Evolutionary conservation across 352 stramenopile species (phyloP), one percentile per base, ranked within the genome.

Genomic region (Phytophthora constricta): DNA sequence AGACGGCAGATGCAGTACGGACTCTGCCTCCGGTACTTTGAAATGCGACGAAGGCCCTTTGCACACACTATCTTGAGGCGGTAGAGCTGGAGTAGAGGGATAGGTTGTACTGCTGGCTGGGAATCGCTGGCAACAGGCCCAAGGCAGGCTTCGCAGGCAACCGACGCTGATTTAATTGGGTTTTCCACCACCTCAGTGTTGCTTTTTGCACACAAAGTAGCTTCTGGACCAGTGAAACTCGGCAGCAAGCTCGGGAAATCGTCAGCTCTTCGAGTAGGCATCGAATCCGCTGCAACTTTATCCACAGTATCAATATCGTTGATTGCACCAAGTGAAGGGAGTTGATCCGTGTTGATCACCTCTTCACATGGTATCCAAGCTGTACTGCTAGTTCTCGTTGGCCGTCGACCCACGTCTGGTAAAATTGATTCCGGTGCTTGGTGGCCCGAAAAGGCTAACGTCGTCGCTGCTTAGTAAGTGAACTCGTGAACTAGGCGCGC

Each of bases 1-100:
- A 75, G 39, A 54, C 56, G 62, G 19, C 68, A 75, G 22, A 75
- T 19, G 45, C 68, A 75, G 33, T 75, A 75, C 4, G 68, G 68
- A 22, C 37, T 75, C 31, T 72, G 62, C 51, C 51, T 51, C 10
- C 62, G 62, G 27, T 42, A 45, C 46, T 65, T 75, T 2, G 65
- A 27, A 4, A 51, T 55, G n/a, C 68, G 57, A 47, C 68, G 55
- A 20, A 75, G 56, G 0, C 55, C 62, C 10, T 39, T 68, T 2
- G 62, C 62, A 5, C 68, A 56, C 43, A 71, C 19, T 25, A 75
- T 75, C 49, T 65, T 68, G 37, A 75, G 33, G 2, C 47, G 62
- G 17, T 72, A 75, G n/a, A 70, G 62, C 37, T 62, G 62, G 11
- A 71, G 9, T 3, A 41, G 13, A 27, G 68, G 17, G 5, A 65